Base-by-base conservation (phyloP, 2,329 filamentous ascomycete species). In the Lachnellula arida region DNA sequence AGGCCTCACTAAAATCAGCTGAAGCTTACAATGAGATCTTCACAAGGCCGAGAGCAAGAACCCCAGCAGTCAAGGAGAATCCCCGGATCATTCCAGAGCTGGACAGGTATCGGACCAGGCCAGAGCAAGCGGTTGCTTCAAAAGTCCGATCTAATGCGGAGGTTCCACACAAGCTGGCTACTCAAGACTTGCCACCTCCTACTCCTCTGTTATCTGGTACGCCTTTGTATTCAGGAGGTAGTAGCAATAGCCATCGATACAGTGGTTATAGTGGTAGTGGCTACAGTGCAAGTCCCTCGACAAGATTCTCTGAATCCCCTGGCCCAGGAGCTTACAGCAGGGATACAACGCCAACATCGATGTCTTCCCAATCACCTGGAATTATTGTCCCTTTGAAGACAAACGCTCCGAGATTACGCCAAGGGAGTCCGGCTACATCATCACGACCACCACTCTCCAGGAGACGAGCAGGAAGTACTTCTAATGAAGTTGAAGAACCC, bases 331-430 rank as follows among this genome's bases (percentile, higher is more conserved):
- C 83, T 5, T 91, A 90, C 71, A 91, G 88, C 67, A 80, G 88
- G 60, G 87, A 88, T 57, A 91, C 88, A 0, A 91, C 88, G 3
- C 88, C 88, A 6, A 91, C 87, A 4, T 91, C 88, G 9, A 85
- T 88, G 60, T 87, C 85, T 7, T 91, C 88, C 1, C 86, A 87
- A 64, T 91, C 87, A 15, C 86, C 88, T 3, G 80, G 82, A 3
- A 70, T 86, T 4, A 72, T 82, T 69, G 59, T 76, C 72, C 59
- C 76, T 68, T 62, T 77, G 14, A 68, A 67, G 35, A 44, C 60
- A 17, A 63, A 70, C 25, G 72, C 74, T 49, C 70, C 75, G n/a
- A 78, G 78, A 48, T 47, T 67, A 48, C 78, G 78, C 63, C 81
- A 84, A 68, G 73, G 72, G 53, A 86, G 81, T 65, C 82, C 79